Conservation (phyloP, 129 eudicot genomes). For the Tagetes erecta region DNA sequence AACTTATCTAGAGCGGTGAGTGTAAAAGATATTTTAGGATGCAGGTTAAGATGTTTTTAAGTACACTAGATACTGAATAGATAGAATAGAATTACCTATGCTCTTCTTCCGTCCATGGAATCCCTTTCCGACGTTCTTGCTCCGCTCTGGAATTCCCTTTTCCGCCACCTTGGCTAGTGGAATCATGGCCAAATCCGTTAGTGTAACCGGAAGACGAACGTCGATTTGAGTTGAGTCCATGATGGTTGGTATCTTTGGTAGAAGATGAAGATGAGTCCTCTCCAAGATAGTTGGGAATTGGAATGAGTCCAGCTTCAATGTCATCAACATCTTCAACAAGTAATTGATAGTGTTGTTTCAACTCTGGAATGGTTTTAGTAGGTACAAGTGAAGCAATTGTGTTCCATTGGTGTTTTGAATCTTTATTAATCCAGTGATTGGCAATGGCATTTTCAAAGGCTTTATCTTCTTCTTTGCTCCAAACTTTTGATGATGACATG, state of each 20-base stretch:
- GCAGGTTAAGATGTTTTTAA: too few species aligned
- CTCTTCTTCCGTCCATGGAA: conserved; percentile 96
- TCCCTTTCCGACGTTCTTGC: conserved; percentile 89
- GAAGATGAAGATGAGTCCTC: conserved; percentile 58
- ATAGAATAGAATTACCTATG: conserved; percentile 63
- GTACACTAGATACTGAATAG: too few species aligned
- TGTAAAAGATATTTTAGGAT: too few species aligned
- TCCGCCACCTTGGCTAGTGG: conserved; percentile 35
- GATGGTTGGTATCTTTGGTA: conserved; percentile 36
- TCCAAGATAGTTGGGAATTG: conserved; percentile 71
- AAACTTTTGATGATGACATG: conserved; percentile 53
- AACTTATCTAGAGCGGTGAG: too few species aligned
- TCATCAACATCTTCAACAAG: conserved; percentile 74
- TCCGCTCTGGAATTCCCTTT: conserved; percentile 61
- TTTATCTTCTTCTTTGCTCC: conserved; percentile 95
- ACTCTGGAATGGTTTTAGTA: conserved; percentile 57
- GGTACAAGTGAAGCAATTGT: conserved; percentile 70
- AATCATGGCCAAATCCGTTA: conserved; percentile 45
- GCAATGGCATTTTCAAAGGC: conserved; percentile 93
- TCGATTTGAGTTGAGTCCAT: conserved; percentile 37
- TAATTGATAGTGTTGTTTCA: conserved; percentile 67
- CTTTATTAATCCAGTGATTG: conserved; percentile 53
- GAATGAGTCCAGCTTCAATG: conserved; percentile 75
- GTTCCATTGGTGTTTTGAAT: conserved; percentile 57
- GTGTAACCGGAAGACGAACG: conserved; percentile 42